phyloP scores from a whole-genome alignment of 2,329 filamentous ascomycete genomes.

The Lachnellula hyalina region DNA sequence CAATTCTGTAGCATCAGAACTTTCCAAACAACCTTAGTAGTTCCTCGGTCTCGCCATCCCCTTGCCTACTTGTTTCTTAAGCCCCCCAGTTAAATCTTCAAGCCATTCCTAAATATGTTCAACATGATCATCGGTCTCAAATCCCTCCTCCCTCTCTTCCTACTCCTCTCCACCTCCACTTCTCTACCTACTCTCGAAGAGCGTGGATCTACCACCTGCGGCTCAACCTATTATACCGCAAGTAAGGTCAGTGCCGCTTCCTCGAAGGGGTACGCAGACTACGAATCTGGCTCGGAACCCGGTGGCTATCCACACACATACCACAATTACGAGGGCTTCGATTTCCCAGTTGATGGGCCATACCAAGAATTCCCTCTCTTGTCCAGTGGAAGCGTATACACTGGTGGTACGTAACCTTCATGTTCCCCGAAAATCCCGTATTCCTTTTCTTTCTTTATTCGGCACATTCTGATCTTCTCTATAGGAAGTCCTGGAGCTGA shows the following conservation, averaged over 20 bases:
- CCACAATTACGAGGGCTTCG: constrained; percentile 59
- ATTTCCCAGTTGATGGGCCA: constrained; percentile 50
- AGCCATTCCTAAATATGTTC: not conserved
- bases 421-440: no score
- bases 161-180: not conserved
- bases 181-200: constrained; percentile 29
- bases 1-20: no score
- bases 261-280: constrained; percentile 46
- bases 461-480: not conserved
- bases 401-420: constrained; percentile 41
- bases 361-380: constrained; percentile 61
- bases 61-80: not conserved
- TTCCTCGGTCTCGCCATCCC: not conserved
- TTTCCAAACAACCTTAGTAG: not conserved
- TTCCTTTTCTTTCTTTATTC: constrained; percentile 3
- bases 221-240: constrained; percentile 46
- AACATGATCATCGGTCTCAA: constrained; percentile 3
- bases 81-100: not conserved
- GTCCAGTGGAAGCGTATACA: constrained; percentile 43
- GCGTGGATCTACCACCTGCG: constrained; percentile 48
- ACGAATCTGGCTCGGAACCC: constrained; percentile 35
- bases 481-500: constrained; percentile 59
- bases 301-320: constrained; percentile 51
- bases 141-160: constrained; percentile 5
- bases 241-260: constrained; percentile 45